Evolutionary conservation across 768 basidiomycete genomes (phyloP), one percentile per base, ranked within the genome.

Genomic region (Phaffia tasmanica): DNA sequence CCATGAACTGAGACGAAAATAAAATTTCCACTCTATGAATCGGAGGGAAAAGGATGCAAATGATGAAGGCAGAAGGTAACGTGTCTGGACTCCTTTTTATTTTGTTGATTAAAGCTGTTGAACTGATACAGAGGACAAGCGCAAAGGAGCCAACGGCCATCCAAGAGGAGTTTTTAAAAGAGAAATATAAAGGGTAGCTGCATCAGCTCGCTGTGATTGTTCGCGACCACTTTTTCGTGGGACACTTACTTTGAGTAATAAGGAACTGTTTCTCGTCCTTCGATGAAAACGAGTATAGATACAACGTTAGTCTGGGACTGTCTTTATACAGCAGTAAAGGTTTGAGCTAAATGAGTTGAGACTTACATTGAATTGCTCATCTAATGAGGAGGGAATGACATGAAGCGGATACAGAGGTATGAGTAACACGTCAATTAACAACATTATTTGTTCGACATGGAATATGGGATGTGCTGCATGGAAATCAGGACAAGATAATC

Each of bases 241-340:
- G 62, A 9, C 14, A 56, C 76, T 73, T 55, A 76, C 76, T 94
- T 78, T 97, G 92, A 35, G 84, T 85, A 71, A 97, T 89, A 72
- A 95, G 81, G 80, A 94, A 97, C 71, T 91, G 89, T 75, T 97
- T 97, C 82, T 97, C 92, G 76, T 97, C 85, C 84, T 85, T 71
- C 19, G 51, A 55, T 59, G 51, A 64, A 30, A 18, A 23, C 70
- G 23, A 27, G 42, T 1, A 0, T 30, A 55, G 15, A 48, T 46
- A 35, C 35, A 23, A n/a, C 25, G 42, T n/a, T 56, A 47, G 35
- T 15, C 49, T 42, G 51, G n/a, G 11, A n/a, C 51, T 63, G 18
- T 57, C 27, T 57, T 57, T 14, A 29, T 3, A 23, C 27, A 23
- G 1, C 63, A 47, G 21, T 19, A 5, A 49, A 57, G 48, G 27